These are phyloP conservation scores for Sarocladium oryzae DNA, from an alignment of 2,329 filamentous ascomycete species.

Conservation along the genomic window DNA sequence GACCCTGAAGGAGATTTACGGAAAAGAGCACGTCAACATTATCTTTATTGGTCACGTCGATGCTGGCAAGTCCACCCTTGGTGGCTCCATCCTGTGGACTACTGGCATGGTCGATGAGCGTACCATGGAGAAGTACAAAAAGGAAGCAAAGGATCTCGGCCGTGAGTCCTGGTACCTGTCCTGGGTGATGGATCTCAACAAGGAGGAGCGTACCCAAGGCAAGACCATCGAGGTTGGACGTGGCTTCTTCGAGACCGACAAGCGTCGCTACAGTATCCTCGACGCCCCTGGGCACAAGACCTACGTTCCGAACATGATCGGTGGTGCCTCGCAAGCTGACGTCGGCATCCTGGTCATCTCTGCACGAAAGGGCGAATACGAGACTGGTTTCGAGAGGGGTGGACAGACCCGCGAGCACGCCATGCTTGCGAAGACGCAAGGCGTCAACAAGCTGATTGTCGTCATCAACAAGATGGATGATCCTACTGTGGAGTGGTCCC, in stretches of 20 bases:
- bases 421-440: constrained; percentile 95
- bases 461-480: constrained; percentile 99
- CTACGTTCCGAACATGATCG: constrained; percentile 97
- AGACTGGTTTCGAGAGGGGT: constrained; percentile 94
- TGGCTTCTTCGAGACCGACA: constrained; percentile 95
- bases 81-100: constrained; percentile 84
- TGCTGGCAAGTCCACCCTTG: constrained; percentile 93
- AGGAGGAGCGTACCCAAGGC: constrained; percentile 91
- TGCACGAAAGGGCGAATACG: constrained; percentile 95
- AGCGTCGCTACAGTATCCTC: constrained; percentile 90
- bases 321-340: constrained; percentile 86
- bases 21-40: constrained; percentile 88
- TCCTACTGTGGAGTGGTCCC: constrained; percentile 89
- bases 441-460: constrained; percentile 92
- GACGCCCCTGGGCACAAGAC: constrained; percentile 98
- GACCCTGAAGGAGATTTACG: constrained; percentile 90
- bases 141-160: constrained; percentile 90
- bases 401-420: constrained; percentile 97
- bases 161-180: constrained; percentile 99
- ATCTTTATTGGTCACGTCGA: constrained; percentile 99
- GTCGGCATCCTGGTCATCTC: constrained; percentile 94
- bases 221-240: constrained; percentile 97
- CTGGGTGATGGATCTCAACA: constrained; percentile 95
- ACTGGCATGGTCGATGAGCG: constrained; percentile 99
- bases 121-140: constrained; percentile 97